Conservation (phyloP, 148 eudicot genomes). For the Cornus suecica region DNA sequence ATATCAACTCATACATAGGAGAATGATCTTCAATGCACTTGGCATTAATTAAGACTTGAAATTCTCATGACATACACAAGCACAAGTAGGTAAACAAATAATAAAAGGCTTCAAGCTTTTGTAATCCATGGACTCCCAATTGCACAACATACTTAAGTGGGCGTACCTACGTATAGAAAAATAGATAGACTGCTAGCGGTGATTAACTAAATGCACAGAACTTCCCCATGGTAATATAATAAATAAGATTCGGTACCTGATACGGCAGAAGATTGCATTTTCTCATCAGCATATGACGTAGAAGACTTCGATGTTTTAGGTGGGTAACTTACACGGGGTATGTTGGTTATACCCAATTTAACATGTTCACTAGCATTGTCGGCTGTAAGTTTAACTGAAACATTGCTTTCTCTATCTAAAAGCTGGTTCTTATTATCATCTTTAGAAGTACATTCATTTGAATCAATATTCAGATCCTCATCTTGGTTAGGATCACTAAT, state of each 20-base stretch:
- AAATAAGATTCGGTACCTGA: slow-evolving; percentile 37
- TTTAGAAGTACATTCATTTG: too few species aligned
- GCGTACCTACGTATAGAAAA: too few species aligned
- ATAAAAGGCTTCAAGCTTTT: neutral
- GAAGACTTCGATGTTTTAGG: slow-evolving; percentile 35
- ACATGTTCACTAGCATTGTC: slow-evolving; percentile 32
- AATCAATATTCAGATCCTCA: slow-evolving; percentile 31
- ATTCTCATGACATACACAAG: neutral
- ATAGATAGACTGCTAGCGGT: neutral
- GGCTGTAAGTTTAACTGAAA: slow-evolving; percentile 39
- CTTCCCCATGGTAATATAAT: neutral
- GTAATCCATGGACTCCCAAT: neutral
- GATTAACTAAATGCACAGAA: neutral
- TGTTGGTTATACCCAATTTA: slow-evolving; percentile 34
- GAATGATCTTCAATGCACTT: neutral
- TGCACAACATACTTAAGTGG: neutral
- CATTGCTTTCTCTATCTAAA: too few species aligned
- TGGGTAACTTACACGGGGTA: slow-evolving; percentile 55
- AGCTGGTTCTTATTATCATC: too few species aligned
- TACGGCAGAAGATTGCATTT: slow-evolving; percentile 28
- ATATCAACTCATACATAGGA: neutral
- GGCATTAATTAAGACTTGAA: neutral
- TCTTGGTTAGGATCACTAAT: slow-evolving; percentile 24
- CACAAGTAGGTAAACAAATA: neutral
- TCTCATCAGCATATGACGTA: slow-evolving; percentile 5